phyloP scores from a whole-genome alignment of 495 filamentous ascomycete species.

The Hypoxylon crocopeplum region DNA sequence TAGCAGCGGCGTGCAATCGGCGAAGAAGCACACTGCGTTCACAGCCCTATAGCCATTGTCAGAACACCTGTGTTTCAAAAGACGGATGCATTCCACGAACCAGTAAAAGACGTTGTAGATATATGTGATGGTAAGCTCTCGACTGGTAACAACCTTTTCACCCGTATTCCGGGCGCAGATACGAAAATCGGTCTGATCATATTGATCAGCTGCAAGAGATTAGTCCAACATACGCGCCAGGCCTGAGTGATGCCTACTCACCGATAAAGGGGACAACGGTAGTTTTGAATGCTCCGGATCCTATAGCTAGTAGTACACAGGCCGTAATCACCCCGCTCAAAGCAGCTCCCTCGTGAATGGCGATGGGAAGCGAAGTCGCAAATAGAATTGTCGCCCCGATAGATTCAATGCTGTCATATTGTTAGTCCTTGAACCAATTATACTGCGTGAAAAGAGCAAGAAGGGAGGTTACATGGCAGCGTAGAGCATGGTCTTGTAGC shows the following conservation, averaged over 20 bases:
- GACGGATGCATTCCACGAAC: neutral
- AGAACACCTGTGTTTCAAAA: neutral
- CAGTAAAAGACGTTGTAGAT: slow-evolving; percentile 25
- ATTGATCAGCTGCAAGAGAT: slow-evolving; percentile 13
- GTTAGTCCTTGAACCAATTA: neutral
- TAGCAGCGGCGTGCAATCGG: slow-evolving; percentile 24
- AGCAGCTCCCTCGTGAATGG: slow-evolving; percentile 8
- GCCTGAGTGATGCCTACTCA: neutral
- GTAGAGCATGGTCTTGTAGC: slow-evolving; percentile 24
- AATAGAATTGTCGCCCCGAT: slow-evolving; percentile 21
- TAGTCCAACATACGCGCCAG: neutral
- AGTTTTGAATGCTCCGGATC: slow-evolving; percentile 14
- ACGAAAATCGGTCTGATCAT: slow-evolving; percentile 9
- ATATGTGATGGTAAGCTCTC: slow-evolving; percentile 18
- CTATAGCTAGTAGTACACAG: slow-evolving; percentile 12
- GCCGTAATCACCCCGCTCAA: slow-evolving; percentile 17
- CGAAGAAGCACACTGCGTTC: slow-evolving; percentile 10
- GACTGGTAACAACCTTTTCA: slow-evolving; percentile 6
- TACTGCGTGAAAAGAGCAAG: neutral
- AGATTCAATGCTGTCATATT: slow-evolving; percentile 7
- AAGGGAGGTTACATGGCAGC: slow-evolving; percentile 6
- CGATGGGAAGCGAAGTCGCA: slow-evolving; percentile 16
- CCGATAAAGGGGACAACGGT: slow-evolving; percentile 22
- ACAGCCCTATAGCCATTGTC: slow-evolving; percentile 6
- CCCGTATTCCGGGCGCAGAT: slow-evolving; percentile 14